Conservation (phyloP, 1,284 basidiomycete species). For the Tilletia walkeri region DNA sequence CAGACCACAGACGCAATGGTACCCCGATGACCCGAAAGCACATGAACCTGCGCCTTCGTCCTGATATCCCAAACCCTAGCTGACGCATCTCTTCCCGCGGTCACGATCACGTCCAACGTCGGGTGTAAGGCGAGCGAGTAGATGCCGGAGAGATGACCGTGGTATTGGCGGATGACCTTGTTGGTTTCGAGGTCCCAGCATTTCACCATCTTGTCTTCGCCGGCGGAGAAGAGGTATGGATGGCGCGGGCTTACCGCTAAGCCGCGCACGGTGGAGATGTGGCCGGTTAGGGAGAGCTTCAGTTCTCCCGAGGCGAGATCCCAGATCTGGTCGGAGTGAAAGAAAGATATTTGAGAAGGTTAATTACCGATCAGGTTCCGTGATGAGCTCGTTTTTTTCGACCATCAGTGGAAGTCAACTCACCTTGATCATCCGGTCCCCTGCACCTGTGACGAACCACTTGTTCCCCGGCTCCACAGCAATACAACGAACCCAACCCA, state of each 20-base stretch:
- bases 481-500: slow-evolving; percentile 96
- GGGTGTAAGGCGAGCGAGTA: slow-evolving; percentile 79
- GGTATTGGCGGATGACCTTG: slow-evolving; percentile 97
- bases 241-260: slow-evolving; percentile 87
- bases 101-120: slow-evolving; percentile 90
- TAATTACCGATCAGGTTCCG: no score
- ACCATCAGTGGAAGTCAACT: background rate
- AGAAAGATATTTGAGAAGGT: no score
- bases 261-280: slow-evolving; percentile 94
- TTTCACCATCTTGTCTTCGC: slow-evolving; percentile 99
- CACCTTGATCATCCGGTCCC: slow-evolving; percentile 88
- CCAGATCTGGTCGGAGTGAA: slow-evolving; percentile 68
- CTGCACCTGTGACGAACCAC: slow-evolving; percentile 98
- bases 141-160: slow-evolving; percentile 94
- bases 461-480: slow-evolving; percentile 96
- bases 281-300: slow-evolving; percentile 90
- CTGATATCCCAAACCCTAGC: slow-evolving; percentile 99
- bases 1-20: slow-evolving; percentile 92
- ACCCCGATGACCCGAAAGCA: slow-evolving; percentile 85
- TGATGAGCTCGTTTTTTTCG: no score
- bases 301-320: slow-evolving; percentile 92
- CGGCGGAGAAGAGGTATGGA: slow-evolving; percentile 95
- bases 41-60: slow-evolving; percentile 91
- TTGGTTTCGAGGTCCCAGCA: slow-evolving; percentile 99
- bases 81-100: slow-evolving; percentile 88